Base-by-base conservation (phyloP, 805 yeast species). In the Huiozyma naganishii region DNA sequence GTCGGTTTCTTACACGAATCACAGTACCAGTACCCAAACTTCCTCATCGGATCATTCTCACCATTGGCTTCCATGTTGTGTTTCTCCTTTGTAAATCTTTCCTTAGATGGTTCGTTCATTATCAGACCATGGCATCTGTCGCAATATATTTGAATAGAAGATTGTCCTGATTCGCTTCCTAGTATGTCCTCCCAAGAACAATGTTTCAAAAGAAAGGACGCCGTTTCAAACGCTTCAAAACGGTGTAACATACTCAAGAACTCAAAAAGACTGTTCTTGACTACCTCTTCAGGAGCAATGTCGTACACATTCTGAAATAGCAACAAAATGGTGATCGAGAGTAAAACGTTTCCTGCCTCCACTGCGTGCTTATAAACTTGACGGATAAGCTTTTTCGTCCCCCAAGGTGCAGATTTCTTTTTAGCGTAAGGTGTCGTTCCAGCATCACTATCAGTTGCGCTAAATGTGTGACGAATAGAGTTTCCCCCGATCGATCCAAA, bases 21-120 rank as follows among this genome's bases (percentile, higher is more conserved):
- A 64, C 97, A 89, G 59, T 80, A 84, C 95, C 95, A 88, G 52
- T 72, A 79, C 1, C 94, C 95, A 53, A 77, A 75, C 32, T 59
- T 61, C 5, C 53, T 44, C 35, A 67, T 62, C 6, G 13, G 65
- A 8, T 33, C 63, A 0, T 55, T 59, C 8, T 64, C 58, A 33
- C 61, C 60, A 3, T 54, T 55, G 29, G 62, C 62, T 3, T 53
- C 54, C 10, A 51, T 46, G 40, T 50, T 53, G 36, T 56, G 52
- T 29, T 50, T 37, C 39, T 58, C 58, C 27, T 36, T 42, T 4
- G 55, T 52, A 32, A 50, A 50, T 36, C 60, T 67, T 12, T 62
- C 66, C 52, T 76, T 78, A 4, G 78, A 67, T 6, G 54, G 51
- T 49, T 80, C 88, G 59, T 83, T 82, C 7, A 74, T 57, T 7